Conservation (phyloP, 208 protist species). For the Acanthamoeba sp. region DNA sequence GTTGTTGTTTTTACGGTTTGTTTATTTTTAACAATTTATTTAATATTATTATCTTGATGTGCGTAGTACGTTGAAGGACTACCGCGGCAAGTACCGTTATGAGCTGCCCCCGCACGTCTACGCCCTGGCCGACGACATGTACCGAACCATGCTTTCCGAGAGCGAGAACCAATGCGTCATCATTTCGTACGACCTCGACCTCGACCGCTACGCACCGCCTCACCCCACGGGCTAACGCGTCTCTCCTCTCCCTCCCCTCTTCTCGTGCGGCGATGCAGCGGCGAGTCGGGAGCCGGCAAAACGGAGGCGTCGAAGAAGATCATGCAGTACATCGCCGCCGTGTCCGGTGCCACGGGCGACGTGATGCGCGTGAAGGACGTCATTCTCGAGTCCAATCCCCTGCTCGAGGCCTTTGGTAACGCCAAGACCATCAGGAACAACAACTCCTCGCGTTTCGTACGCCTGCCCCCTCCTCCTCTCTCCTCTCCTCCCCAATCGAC, state of each 20-base stretch:
- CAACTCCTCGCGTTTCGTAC: constrained; percentile 87
- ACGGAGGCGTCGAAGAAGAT: constrained; percentile 97
- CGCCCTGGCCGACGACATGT: constrained; percentile 92
- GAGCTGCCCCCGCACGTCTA: constrained; percentile 90
- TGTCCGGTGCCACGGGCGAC: constrained; percentile 91
- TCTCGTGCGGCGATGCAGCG: too few species aligned
- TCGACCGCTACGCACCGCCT: not conserved
- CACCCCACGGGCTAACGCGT: too few species aligned
- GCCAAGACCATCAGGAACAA: constrained; percentile 89
- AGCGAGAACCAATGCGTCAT: constrained; percentile 95
- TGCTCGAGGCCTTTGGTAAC: constrained; percentile 82
- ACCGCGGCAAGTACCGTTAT: constrained; percentile 77
- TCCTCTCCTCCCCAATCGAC: not conserved
- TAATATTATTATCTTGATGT: too few species aligned
- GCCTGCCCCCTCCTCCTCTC: not conserved
- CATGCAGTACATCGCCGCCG: constrained; percentile 95
- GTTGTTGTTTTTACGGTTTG: not conserved
- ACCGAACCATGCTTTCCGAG: constrained; percentile 91
- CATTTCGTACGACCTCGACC: constrained; percentile 89
- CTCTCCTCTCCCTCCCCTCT: too few species aligned
- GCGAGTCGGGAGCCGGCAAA: constrained; percentile 98
- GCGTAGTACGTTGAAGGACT: constrained; percentile 13
- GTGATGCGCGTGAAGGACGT: constrained; percentile 95
- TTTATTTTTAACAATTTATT: too few species aligned
- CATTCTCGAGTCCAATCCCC: constrained; percentile 90